Percentiles rank a stretch among this genome's conserved stretches.
phyloP scores from a whole-genome alignment of 495 filamentous ascomycete species.

The Umbilicaria muhlenbergii region DNA sequence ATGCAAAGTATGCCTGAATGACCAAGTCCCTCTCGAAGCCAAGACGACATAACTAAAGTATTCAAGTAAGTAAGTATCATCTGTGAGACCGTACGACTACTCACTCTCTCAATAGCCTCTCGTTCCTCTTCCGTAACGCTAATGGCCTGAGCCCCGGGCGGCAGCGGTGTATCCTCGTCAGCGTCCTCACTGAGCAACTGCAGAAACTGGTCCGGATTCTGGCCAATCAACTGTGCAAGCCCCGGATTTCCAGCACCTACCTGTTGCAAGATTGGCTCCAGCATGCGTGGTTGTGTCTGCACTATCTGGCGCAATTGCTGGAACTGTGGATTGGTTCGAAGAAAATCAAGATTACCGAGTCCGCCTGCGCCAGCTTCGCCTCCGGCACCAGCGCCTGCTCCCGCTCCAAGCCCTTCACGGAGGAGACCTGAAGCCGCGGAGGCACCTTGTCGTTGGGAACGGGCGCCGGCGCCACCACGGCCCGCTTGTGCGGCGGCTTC shows the following conservation, averaged over 20 bases:
- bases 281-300: conserved; percentile 93
- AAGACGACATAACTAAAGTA: conserved; percentile 59
- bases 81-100: conserved; percentile 17
- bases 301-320: conserved; percentile 94
- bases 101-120: conserved; percentile 88
- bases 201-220: conserved; percentile 85
- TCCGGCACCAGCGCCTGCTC: conserved; percentile 26
- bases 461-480: conserved; percentile 32
- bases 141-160: conserved; percentile 80
- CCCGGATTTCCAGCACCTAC: conserved; percentile 93
- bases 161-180: conserved; percentile 56
- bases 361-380: conserved; percentile 39
- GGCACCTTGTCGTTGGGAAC: conserved; percentile 22
- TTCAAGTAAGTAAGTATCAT: conserved; percentile 18
- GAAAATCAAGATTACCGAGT: conserved; percentile 74
- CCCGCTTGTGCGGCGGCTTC: conserved; percentile 77
- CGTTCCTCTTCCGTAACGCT: conserved; percentile 89
- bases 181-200: conserved; percentile 70
- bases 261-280: conserved; percentile 92
- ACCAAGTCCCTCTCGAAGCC: conserved; percentile 87
- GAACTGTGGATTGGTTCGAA: conserved; percentile 94
- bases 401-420: conserved; percentile 12
- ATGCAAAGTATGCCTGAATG: conserved; percentile 97
- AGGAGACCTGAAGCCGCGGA: conserved; percentile 28
- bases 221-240: conserved; percentile 75